Conservation (phyloP, 306 rosid genomes). For the Boehmeria nivea region DNA sequence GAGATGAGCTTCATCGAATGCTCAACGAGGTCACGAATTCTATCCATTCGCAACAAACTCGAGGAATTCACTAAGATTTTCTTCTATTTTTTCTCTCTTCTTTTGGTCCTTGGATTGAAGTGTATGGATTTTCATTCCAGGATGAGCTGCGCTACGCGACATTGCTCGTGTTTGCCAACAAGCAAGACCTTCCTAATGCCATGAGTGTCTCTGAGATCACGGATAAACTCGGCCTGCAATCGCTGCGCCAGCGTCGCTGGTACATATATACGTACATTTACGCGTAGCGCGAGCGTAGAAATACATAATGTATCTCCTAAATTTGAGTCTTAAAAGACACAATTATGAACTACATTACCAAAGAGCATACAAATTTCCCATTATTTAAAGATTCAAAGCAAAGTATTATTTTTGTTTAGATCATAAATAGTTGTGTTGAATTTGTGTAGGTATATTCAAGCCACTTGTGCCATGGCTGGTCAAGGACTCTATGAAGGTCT, state of each 20-base stretch:
- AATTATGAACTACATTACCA: no score
- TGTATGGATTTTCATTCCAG: constrained; percentile 20
- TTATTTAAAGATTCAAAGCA: no score
- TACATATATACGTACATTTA: constrained; percentile 11
- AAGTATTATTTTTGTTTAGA: neutral
- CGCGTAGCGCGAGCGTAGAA: neutral
- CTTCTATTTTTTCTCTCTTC: neutral
- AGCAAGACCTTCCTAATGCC: constrained; percentile 60
- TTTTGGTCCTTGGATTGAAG: neutral
- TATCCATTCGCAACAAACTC: neutral
- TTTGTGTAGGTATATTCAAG: constrained; percentile 53
- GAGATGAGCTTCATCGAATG: constrained; percentile 79
- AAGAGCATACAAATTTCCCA: no score
- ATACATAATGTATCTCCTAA: no score
- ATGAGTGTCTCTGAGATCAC: constrained; percentile 73
- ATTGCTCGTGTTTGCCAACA: constrained; percentile 52
- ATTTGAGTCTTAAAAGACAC: no score
- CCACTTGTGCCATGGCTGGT: constrained; percentile 44
- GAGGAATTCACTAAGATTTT: neutral
- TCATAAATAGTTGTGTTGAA: neutral
- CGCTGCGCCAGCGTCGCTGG: constrained; percentile 85
- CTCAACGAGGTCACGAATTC: constrained; percentile 60
- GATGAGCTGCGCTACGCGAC: constrained; percentile 63
- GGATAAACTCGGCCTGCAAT: constrained; percentile 76
- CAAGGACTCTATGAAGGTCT: constrained; percentile 81